Base-by-base conservation (phyloP, 208 protist genomes). In the Phytomonas francai region DNA sequence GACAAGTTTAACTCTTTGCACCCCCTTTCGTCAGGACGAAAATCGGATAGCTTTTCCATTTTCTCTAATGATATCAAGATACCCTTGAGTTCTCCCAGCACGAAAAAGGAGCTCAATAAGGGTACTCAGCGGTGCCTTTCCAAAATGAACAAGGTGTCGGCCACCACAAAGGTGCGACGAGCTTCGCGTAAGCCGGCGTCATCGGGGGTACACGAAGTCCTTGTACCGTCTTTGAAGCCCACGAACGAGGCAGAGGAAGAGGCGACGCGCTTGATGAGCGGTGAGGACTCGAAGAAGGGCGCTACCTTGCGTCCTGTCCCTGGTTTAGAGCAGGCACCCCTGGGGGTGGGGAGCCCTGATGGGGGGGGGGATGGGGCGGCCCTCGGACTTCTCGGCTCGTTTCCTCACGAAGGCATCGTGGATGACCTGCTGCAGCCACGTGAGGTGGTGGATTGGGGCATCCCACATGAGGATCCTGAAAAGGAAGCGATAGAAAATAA, bases 401-500 rank as follows among this genome's bases (percentile, higher is more conserved):
- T 19, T 54, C 16, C 45, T 1, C 16, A 25, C 1, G 22, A 25
- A 19, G 45, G 19, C 16, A 54, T 54, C 25, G 19, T 25, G 19
- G 45, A 54, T 54, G 19, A 54, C 45, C 45, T 54, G 19, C 31
- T 31, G 22, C 60, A 60, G 19, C 62, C 59, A 39, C 73, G 64
- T 16, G 64, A 71, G 14, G 71, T 87, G 14, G 78, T 78, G 63
- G 73, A 84, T 57, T 87, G 86, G 86, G 86, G 83, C 19, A 73
- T 73, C 27, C 57, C 74, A 0, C 72, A 76, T 63, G 9, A 63
- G 22, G 36, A 77, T 51, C 28, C 71, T 0, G 75, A 80, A 49
- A 80, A 84, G 63, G 84, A 91, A 34, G 85, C 85, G 25, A 76
- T 89, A 63, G 84, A 94, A 74, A 89, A 83, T 42, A 91, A 94